Evolutionary conservation across 768 basidiomycete species (phyloP).

Genomic region (Psilocybe azurescens): DNA sequence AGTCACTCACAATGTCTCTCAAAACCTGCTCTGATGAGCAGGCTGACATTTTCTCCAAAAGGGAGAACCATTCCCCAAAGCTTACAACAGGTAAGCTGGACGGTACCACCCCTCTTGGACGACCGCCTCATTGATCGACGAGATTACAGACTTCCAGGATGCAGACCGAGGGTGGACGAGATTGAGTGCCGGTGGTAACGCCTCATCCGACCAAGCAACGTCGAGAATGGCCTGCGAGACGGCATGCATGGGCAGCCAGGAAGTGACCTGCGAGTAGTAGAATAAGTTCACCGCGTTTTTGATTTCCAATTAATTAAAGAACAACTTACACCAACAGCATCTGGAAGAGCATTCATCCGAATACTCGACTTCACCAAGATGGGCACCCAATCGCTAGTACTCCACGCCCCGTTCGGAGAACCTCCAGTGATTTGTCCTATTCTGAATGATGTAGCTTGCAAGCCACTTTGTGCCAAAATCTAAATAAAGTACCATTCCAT

Average conservation of each 20-base stretch:
- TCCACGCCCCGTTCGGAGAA: slow-evolving; percentile 37
- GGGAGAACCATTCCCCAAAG: slow-evolving; percentile 16
- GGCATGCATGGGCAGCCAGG: slow-evolving; percentile 35
- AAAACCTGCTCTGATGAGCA: not conserved
- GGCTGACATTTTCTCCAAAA: slow-evolving; percentile 3
- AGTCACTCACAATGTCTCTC: slow-evolving; percentile 13
- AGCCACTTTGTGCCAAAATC: slow-evolving; percentile 33
- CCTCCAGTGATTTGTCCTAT: slow-evolving; percentile 41
- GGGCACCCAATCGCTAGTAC: slow-evolving; percentile 40
- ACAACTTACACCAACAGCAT: slow-evolving; percentile 27
- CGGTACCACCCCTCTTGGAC: not conserved
- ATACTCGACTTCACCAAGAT: slow-evolving; percentile 37
- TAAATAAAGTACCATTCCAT: slow-evolving; percentile 8
- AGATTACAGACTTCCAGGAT: slow-evolving; percentile 29
- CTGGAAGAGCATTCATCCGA: slow-evolving; percentile 29
- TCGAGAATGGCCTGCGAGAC: slow-evolving; percentile 30
- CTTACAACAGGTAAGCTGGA: slow-evolving; percentile 6
- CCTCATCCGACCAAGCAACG: slow-evolving; percentile 21
- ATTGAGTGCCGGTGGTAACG: slow-evolving; percentile 28
- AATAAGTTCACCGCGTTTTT: not conserved
- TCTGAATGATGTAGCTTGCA: slow-evolving; percentile 32
- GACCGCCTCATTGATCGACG: slow-evolving; percentile 14
- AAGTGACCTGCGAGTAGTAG: slow-evolving; percentile 25
- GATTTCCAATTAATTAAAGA: not conserved
- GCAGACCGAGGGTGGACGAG: slow-evolving; percentile 36